Percentiles rank a stretch among this genome's conserved stretches.
Evolutionary conservation across 2,329 filamentous ascomycete species (phyloP).

Genomic region (Fusarium mangiferae): DNA sequence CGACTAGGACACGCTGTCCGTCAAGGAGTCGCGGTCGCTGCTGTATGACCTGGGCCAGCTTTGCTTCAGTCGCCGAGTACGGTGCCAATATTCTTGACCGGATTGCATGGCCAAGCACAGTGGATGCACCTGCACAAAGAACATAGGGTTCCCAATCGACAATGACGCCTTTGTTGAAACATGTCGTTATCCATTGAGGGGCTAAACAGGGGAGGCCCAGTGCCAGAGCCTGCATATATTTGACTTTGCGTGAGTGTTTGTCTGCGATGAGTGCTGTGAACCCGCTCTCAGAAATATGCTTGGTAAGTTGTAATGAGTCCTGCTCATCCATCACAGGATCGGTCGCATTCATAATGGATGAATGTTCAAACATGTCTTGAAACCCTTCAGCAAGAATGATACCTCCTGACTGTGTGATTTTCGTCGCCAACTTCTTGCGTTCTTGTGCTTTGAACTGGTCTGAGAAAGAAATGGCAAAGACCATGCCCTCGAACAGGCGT

Average conservation of each 20-base stretch:
- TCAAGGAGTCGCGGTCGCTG: slow-evolving; percentile 71
- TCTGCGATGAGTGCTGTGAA: slow-evolving; percentile 91
- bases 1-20: slow-evolving; percentile 74
- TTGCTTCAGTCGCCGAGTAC: slow-evolving; percentile 68
- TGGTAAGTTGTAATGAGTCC: slow-evolving; percentile 62
- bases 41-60: slow-evolving; percentile 66
- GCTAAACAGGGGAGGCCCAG: slow-evolving; percentile 89
- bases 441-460: slow-evolving; percentile 54
- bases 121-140: slow-evolving; percentile 84
- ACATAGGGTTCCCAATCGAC: slow-evolving; percentile 85
- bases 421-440: slow-evolving; percentile 61
- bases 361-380: slow-evolving; percentile 77
- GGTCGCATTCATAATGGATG: slow-evolving; percentile 48
- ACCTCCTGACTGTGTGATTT: slow-evolving; percentile 79
- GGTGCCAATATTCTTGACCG: slow-evolving; percentile 75
- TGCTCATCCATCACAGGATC: slow-evolving; percentile 46
- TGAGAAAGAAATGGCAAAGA: slow-evolving; percentile 84
- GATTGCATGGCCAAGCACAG: slow-evolving; percentile 78
- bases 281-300: slow-evolving; percentile 65
- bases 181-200: slow-evolving; percentile 82
- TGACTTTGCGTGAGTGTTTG: slow-evolving; percentile 83
- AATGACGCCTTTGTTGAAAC: slow-evolving; percentile 68
- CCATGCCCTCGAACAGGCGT: slow-evolving; percentile 79
- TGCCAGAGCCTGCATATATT: slow-evolving; percentile 94
- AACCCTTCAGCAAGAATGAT: slow-evolving; percentile 79